Conservation (phyloP, 1,284 basidiomycete species). For the Anthracocystis setariae region DNA sequence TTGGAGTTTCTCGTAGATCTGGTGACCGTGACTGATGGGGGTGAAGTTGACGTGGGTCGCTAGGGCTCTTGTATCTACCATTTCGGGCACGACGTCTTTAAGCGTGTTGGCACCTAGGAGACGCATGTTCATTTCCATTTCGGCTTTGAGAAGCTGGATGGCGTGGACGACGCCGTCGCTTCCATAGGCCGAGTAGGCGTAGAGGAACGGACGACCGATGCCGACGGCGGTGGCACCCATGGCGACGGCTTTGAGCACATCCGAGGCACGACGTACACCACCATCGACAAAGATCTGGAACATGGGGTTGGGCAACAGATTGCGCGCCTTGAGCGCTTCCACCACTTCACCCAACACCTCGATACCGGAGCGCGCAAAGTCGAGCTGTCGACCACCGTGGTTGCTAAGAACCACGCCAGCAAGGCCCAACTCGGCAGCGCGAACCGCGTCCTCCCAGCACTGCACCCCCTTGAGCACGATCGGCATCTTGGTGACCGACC, state of each 20-base stretch:
- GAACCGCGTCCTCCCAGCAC: constrained; percentile 76
- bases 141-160: constrained; percentile 77
- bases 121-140: constrained; percentile 83
- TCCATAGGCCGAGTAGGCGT: constrained; percentile 89
- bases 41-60: constrained; percentile 65
- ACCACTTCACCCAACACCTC: constrained; percentile 81
- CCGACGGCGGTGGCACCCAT: constrained; percentile 92
- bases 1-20: constrained; percentile 56
- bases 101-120: constrained; percentile 79
- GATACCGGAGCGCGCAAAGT: constrained; percentile 63
- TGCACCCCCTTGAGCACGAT: constrained; percentile 82
- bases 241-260: constrained; percentile 86
- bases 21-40: constrained; percentile 43
- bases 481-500: constrained; percentile 79
- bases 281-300: constrained; percentile 88
- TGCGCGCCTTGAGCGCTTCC: constrained; percentile 75
- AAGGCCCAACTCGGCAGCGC: constrained; percentile 71
- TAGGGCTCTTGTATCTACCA: constrained; percentile 76
- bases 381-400: constrained; percentile 70
- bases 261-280: constrained; percentile 79
- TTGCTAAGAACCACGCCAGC: constrained; percentile 68
- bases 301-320: constrained; percentile 73
- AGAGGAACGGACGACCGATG: constrained; percentile 86
- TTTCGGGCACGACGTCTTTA: constrained; percentile 78
- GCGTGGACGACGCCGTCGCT: constrained; percentile 81